phyloP scores from a whole-genome alignment of 345 rosid genomes.

The Gossypium australe region DNA sequence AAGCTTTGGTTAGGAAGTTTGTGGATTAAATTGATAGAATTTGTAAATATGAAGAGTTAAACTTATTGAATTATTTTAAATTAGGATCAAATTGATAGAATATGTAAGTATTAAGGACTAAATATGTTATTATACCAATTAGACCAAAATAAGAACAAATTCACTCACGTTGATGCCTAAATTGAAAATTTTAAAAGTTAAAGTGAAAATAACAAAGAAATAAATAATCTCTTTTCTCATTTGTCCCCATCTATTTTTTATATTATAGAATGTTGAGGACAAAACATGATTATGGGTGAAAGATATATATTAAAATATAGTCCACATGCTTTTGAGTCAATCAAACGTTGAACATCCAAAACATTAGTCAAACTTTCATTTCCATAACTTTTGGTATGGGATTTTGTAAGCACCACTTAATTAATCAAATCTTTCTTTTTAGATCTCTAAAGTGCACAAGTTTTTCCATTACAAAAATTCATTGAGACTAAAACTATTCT shows the following conservation, averaged over 20 bases:
- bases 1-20: too few species aligned
- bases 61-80: too few species aligned
- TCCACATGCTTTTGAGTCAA: not conserved
- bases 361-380: not conserved
- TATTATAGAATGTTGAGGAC: not conserved
- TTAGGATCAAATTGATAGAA: too few species aligned
- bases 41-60: too few species aligned
- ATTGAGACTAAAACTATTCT: conserved; percentile 1
- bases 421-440: not conserved
- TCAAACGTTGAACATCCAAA: not conserved
- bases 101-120: too few species aligned
- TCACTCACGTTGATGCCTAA: too few species aligned
- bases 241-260: not conserved
- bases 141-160: too few species aligned
- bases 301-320: not conserved
- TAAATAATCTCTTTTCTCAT: not conserved
- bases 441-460: not conserved
- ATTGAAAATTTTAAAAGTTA: too few species aligned
- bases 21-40: too few species aligned
- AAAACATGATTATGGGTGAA: not conserved
- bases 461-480: not conserved
- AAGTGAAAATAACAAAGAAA: too few species aligned
- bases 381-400: not conserved
- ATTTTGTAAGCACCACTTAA: not conserved
- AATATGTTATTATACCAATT: too few species aligned